Evolutionary conservation across 2,329 filamentous ascomycete species (phyloP), one percentile per base, ranked within the genome.

Genomic region (Waltergamsia citrina): DNA sequence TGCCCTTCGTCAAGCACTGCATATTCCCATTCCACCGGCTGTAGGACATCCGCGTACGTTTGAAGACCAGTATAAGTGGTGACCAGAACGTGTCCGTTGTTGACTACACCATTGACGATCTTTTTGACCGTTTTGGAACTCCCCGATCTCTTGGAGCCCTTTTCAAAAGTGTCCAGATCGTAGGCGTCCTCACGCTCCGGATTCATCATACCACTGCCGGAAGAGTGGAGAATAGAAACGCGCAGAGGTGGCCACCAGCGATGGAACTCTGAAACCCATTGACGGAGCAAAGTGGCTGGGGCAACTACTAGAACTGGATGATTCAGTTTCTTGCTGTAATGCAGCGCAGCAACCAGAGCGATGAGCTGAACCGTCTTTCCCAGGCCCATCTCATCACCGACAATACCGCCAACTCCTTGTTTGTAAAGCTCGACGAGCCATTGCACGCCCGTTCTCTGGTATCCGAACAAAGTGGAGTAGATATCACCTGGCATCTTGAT

Each of bases 191-290:
- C 60, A 49, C 76, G 54, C 56, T 78, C 61, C n/a, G 93, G 66
- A 43, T 94, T 87, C 34, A 95, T 64, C 90, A 98, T 96, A 14
- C 92, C 93, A 53, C 87, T 96, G 3, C 92, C 92, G 5, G 92
- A 95, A 1, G 86, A 86, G 53, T 98, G 92, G 32, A 98, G 57
- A 41, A 98, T 96, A 0, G 88, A 94, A 5, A 98, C 92, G 27
- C 93, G 76, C 21, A 98, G 66, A n/a, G 92, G 81, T n/a, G 92
- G 92, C 93, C 93, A 98, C 93, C 93, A 98, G 10, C 81, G 78
- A 58, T 98, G 93, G 47, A 98, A 96, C 51, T 98, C 92, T 43
- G 93, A 94, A 10, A 95, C 92, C 92, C 92, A 98, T 54, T 98
- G 92, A 40, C 86, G 83, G 62, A 98, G 80, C 17, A 98, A 82